Conservation (phyloP, 1,284 basidiomycete genomes). For the Leccinum solheimii region DNA sequence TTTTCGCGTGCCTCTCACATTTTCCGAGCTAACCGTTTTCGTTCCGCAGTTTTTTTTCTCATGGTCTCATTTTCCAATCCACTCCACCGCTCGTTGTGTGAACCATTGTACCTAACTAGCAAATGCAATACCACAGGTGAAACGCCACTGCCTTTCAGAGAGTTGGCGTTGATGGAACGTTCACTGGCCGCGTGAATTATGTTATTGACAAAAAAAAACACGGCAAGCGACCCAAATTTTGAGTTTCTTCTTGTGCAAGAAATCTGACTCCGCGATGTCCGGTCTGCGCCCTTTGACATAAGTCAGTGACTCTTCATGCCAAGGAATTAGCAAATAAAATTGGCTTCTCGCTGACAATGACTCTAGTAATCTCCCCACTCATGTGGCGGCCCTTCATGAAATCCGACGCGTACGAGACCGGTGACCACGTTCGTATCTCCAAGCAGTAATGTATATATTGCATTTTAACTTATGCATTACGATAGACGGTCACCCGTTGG, state of each 20-base stretch:
- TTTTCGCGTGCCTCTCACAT: constrained; percentile 1
- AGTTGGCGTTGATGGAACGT: background rate
- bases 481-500: constrained; percentile 7
- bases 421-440: constrained; percentile 9
- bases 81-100: constrained; percentile 2
- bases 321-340: constrained; percentile 4
- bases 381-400: constrained; percentile 24
- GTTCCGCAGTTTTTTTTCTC: constrained; percentile 8
- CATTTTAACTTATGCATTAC: constrained; percentile 18
- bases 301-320: background rate
- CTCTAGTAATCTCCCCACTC: background rate
- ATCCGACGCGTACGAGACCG: constrained; percentile 11
- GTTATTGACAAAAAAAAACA: background rate
- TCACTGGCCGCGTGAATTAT: constrained; percentile 4
- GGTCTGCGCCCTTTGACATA: constrained; percentile 4
- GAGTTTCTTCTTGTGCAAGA: background rate
- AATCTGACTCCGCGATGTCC: background rate
- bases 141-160: background rate
- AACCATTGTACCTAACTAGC: constrained; percentile 19
- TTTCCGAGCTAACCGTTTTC: constrained; percentile 18
- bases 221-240: constrained; percentile 1
- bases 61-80: background rate
- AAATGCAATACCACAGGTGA: constrained; percentile 1
- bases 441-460: constrained; percentile 16
- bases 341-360: constrained; percentile 2